These are phyloP conservation scores for Aspergillus nidulans DNA, from an alignment of 495 filamentous ascomycete species.

Conservation along the genomic window DNA sequence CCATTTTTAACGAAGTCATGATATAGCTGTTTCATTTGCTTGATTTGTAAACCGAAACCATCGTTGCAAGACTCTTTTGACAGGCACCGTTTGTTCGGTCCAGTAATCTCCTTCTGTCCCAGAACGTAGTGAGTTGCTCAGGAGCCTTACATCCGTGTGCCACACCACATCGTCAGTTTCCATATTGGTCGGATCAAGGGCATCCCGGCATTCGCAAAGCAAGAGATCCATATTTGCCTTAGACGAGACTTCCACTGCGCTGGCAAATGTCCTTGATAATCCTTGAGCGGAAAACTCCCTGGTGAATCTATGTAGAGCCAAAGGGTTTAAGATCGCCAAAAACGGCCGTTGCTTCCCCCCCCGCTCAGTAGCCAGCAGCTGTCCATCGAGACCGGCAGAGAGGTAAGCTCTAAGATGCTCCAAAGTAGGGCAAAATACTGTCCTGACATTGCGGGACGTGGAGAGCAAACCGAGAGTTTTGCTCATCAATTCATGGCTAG, in stretches of 20 bases:
- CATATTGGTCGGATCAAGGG: constrained; percentile 21
- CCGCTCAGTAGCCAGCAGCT: background rate
- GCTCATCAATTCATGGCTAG: constrained; percentile 41
- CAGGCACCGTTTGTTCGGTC: constrained; percentile 63
- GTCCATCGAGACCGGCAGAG: constrained; percentile 27
- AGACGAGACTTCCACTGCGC: constrained; percentile 60
- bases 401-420: constrained; percentile 75
- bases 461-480: constrained; percentile 67
- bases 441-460: constrained; percentile 58
- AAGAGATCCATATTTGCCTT: constrained; percentile 28
- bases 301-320: constrained; percentile 65
- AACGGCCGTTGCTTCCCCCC: constrained; percentile 23
- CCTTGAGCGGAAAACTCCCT: constrained; percentile 84
- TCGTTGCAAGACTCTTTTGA: constrained; percentile 58
- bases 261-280: constrained; percentile 62
- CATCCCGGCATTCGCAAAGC: constrained; percentile 41
- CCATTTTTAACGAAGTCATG: constrained; percentile 2
- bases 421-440: constrained; percentile 69
- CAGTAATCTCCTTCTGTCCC: constrained; percentile 52
- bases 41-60: constrained; percentile 63
- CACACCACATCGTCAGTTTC: constrained; percentile 40
- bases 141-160: constrained; percentile 55
- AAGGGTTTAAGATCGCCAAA: constrained; percentile 61
- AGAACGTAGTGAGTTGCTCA: constrained; percentile 55
- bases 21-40: background rate